These are phyloP conservation scores for Flaveria ramosissima DNA, from an alignment of 129 eudicot genomes.

Conservation along the genomic window DNA sequence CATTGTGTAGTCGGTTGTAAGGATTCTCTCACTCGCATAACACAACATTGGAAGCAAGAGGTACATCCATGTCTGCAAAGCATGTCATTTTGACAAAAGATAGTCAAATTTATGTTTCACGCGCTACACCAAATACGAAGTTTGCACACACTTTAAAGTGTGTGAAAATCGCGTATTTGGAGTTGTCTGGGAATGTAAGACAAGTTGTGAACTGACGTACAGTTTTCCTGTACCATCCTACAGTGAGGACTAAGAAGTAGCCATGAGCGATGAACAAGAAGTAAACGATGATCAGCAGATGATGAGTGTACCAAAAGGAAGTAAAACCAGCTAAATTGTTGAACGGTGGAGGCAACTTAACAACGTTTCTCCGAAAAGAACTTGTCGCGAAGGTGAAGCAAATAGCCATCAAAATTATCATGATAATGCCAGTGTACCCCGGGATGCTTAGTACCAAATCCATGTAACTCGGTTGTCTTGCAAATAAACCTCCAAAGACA, in stretches of 20 bases:
- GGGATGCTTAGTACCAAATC: constrained; percentile 47
- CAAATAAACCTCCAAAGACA: constrained; percentile 50
- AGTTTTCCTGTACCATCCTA: constrained; percentile 64
- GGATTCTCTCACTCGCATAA: constrained; percentile 68
- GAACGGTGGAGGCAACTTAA: constrained; percentile 66
- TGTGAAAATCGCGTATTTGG: not conserved
- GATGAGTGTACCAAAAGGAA: constrained; percentile 97
- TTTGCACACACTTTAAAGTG: not conserved
- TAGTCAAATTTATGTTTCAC: constrained; percentile 18
- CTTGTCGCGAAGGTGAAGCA: constrained; percentile 78
- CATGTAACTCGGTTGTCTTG: constrained; percentile 59
- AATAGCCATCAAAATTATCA: constrained; percentile 64
- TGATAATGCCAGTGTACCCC: constrained; percentile 66
- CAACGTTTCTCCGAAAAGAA: constrained; percentile 79
- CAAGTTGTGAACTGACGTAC: constrained; percentile 42
- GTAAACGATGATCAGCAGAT: constrained; percentile 70
- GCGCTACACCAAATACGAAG: not conserved
- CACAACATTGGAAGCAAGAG: constrained; percentile 56
- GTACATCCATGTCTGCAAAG: constrained; percentile 94
- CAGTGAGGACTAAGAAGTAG: constrained; percentile 64
- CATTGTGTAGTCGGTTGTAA: constrained; percentile 57
- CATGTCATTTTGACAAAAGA: not conserved
- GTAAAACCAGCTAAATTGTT: constrained; percentile 79
- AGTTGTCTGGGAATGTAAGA: constrained; percentile 8
- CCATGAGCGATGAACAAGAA: constrained; percentile 74